Evolutionary conservation across 768 basidiomycete species (phyloP).

Genomic region (Termitomyces sp.): DNA sequence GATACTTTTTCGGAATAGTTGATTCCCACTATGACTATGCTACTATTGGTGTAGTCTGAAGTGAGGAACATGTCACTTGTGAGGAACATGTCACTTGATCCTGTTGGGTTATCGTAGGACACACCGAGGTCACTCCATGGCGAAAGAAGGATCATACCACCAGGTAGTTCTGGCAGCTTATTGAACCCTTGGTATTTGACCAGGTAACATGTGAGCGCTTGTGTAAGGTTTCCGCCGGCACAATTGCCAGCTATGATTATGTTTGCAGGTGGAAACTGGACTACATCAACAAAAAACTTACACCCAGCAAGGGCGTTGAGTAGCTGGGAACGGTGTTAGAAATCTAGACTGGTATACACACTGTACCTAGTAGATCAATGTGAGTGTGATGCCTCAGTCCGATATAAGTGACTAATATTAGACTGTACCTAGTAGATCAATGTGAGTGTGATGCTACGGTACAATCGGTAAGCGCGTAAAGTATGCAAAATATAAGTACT

Average conservation of each 20-base stretch:
- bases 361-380: background rate
- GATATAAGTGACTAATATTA: background rate
- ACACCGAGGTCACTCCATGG: constrained; percentile 34
- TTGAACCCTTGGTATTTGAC: constrained; percentile 41
- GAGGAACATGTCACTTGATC: constrained; percentile 32
- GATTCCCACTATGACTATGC: constrained; percentile 2
- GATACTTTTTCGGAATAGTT: constrained; percentile 39
- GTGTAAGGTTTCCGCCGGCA: constrained; percentile 72
- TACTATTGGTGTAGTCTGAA: constrained; percentile 34
- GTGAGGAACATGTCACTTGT: constrained; percentile 27
- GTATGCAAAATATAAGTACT: too few relatives aligned
- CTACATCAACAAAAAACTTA: constrained; percentile 55
- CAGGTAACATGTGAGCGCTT: constrained; percentile 52
- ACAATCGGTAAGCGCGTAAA: too few relatives aligned
- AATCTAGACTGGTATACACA: background rate
- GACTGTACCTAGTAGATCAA: too few relatives aligned
- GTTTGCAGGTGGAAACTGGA: constrained; percentile 55
- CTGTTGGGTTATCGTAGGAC: constrained; percentile 34
- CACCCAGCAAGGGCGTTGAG: constrained; percentile 76
- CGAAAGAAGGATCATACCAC: constrained; percentile 49
- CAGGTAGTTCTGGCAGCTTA: constrained; percentile 41
- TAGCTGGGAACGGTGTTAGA: constrained; percentile 62
- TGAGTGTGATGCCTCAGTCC: background rate
- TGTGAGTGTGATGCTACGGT: too few relatives aligned
- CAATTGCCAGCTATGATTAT: constrained; percentile 79